Evolutionary conservation across 345 rosid genomes (phyloP).

Genomic region (Populus simonii): DNA sequence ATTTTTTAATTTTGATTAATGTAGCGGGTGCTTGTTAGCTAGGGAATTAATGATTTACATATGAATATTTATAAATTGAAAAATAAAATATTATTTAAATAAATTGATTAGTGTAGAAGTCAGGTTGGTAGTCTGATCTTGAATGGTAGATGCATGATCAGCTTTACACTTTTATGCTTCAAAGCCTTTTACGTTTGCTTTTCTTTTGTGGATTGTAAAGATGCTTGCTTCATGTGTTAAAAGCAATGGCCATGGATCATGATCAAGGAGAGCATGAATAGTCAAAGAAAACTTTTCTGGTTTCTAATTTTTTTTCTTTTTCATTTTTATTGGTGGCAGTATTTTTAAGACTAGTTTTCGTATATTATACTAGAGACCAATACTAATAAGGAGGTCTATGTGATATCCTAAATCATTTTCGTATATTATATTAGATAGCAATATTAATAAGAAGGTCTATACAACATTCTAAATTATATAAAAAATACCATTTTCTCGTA

Average conservation of each 20-base stretch:
- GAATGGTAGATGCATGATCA: conserved; percentile 40
- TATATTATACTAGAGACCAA: no score
- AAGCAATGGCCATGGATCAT: not conserved
- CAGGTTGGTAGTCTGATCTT: conserved; percentile 35
- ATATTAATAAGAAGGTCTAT: no score
- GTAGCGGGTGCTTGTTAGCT: not conserved
- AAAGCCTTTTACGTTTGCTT: conserved; percentile 15
- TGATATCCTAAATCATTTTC: no score
- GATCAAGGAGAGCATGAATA: not conserved
- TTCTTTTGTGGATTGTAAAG: conserved; percentile 6
- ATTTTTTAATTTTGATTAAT: not conserved
- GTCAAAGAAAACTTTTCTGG: not conserved
- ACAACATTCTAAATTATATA: no score
- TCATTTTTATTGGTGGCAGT: no score
- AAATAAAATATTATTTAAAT: not conserved
- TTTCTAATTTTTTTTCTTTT: not conserved
- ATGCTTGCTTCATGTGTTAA: not conserved
- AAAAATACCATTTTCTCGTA: no score
- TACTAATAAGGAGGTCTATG: no score
- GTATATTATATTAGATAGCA: no score
- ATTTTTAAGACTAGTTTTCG: not conserved
- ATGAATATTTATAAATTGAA: not conserved
- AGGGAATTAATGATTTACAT: not conserved
- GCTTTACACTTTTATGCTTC: conserved; percentile 23
- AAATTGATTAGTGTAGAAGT: not conserved